Evolutionary conservation across 148 eudicot genomes (phyloP), one percentile per base, ranked within the genome.

Genomic region (Rhododendron ferrugineum): DNA sequence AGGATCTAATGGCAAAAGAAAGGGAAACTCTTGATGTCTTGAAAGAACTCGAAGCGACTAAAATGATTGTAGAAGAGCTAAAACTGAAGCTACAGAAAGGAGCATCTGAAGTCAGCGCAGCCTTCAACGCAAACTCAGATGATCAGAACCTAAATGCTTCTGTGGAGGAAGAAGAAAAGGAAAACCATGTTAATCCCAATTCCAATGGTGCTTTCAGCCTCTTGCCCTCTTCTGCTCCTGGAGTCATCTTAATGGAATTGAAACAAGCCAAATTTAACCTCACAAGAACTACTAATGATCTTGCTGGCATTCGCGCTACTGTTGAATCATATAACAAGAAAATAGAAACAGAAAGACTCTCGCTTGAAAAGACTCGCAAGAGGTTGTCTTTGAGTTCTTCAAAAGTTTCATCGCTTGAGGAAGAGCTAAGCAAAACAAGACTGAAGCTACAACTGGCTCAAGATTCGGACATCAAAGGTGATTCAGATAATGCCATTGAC

Each of bases 251-350:
- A 49, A 76, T 90, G 88, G 99, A 97, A 81, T 87, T 95, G 82
- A 91, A 94, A 78, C 95, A 93, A 87, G 99, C 99, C 40, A 95
- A 97, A 88, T 58, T 94, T 86, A 97, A 97, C 91, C 92, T 97
- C 78, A 89, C 92, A 4, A 92, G 89, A 86, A 97, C 98, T 5
- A 94, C 98, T 3, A 87, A 64, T 81, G 96, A 94, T 87, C 94
- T 97, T 23, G 94, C 94, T 58, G 96, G 89, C 20, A 97, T 97
- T 76, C 92, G 98, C 78, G 91, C 94, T 4, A 93, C 94, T 8
- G 94, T 97, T 7, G 97, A 93, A 84, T 82, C 87, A 15, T 95
- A 91, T 82, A 94, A 91, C 89, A 92, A 89, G 86, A 94, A 93
- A 87, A 91, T 95, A 76, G 98, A 94, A 89, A 90, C 86, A 66